phyloP scores from a whole-genome alignment of 2,329 filamentous ascomycete genomes.

The Monilinia fructigena region DNA sequence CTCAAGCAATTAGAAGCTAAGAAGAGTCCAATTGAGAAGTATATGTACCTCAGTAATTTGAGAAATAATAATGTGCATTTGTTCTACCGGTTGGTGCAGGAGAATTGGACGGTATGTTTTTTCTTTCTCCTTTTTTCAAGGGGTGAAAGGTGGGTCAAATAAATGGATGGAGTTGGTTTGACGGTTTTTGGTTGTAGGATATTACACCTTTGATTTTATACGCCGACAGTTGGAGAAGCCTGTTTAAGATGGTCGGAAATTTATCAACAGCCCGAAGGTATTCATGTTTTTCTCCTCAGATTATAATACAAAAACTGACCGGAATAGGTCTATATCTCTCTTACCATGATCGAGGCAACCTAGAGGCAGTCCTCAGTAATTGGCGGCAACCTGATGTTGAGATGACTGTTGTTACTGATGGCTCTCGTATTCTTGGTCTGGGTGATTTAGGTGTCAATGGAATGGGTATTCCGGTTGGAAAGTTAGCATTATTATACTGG shows the following conservation, averaged over 20 bases:
- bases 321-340: slow-evolving; percentile 62
- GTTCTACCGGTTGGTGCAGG: slow-evolving; percentile 37
- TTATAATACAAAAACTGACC: background rate
- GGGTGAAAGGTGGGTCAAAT: background rate
- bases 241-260: slow-evolving; percentile 74
- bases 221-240: slow-evolving; percentile 66
- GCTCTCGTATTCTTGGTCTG: slow-evolving; percentile 70
- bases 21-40: slow-evolving; percentile 37
- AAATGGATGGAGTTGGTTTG: background rate
- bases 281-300: background rate
- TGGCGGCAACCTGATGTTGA: slow-evolving; percentile 69
- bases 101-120: slow-evolving; percentile 35
- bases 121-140: background rate
- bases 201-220: slow-evolving; percentile 60
- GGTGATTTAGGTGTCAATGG: slow-evolving; percentile 85
- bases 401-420: slow-evolving; percentile 51
- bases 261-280: slow-evolving; percentile 67
- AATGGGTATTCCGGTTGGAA: slow-evolving; percentile 80
- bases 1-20: slow-evolving; percentile 38
- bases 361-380: slow-evolving; percentile 65
- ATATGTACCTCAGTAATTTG: slow-evolving; percentile 38
- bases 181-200: slow-evolving; percentile 24
- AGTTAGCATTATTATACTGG: slow-evolving; percentile 79
- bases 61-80: slow-evolving; percentile 37
- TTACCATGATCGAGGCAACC: slow-evolving; percentile 64